Base-by-base conservation (phyloP, 2,329 filamentous ascomycete species). In the Lasiodiplodia theobromae region DNA sequence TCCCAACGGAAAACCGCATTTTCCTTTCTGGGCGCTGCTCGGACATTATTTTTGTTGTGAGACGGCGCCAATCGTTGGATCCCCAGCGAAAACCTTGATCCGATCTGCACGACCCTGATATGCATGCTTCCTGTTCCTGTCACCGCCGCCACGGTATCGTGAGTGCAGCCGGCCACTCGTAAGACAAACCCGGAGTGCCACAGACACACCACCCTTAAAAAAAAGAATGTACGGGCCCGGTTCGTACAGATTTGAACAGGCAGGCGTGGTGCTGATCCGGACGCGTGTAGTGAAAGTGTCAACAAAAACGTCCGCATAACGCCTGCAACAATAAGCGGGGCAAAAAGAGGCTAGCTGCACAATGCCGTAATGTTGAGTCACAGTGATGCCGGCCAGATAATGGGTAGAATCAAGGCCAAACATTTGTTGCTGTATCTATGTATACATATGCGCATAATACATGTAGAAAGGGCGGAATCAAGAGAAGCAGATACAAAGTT, bases 91-190 rank as follows among this genome's bases (percentile, higher is more conserved):
- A 49, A 25, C 58, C 40, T 25, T 49, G 18, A 31, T 21, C 58
- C 58, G 58, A 63, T 63, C 38, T 38, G 58, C 58, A 44, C 40
- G 3, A 63, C 58, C 58, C 40, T 49, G 16, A n/a, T 12, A 63
- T 63, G 58, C 58, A 63, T 8, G 58, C 58, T 51, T 51, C 58
- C 40, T 51, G 58, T 63, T 63, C 58, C 58, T 63, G 58, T 63
- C 58, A 63, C 58, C 58, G 40, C 58, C 14, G 58, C 40, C 58
- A 51, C 40, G 58, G 58, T 44, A 63, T 47, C 16, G 58, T 49
- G 25, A n/a, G n/a, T 23, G 34, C 34, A 5, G 21, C 37, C 57
- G 8, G 21, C 38, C 57, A 60, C 4, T 51, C 40, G 57, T 49
- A 40, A 34, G 47, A 49, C 38, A 28, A 14, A 51, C 37, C 37